Base-by-base conservation (phyloP, 768 basidiomycete genomes). In the Sistotremastrum niveocremeum region DNA sequence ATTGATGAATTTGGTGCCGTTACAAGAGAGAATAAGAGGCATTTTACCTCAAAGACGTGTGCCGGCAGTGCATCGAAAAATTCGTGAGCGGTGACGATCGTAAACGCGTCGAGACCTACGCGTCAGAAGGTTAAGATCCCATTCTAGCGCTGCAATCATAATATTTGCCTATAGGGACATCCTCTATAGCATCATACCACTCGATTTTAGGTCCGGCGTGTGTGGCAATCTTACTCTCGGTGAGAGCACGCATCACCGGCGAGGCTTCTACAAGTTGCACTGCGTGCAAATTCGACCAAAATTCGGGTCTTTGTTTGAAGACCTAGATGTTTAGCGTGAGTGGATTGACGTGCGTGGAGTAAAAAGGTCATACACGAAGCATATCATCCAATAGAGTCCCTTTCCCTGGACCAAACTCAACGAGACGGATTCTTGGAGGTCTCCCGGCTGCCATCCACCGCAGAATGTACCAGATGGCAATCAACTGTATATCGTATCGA, bases 41-140 rank as follows among this genome's bases (percentile, higher is more conserved):
- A 10, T 58, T 69, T 7, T 52, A 89, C 91, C 69, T 94, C 79
- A 35, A 98, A 65, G 35, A 91, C 67, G 60, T 95, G 87, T 41
- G 97, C 79, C 0, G 95, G 94, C 39, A 99, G 69, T 0, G 93
- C 93, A 59, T 98, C 95, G 51, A 99, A 98, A 64, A 98, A 94
- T 57, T 98, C 95, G 61, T 99, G 93, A 0, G 95, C 95, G 10
- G 97, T 65, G 28, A 95, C 60, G 68, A 95, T 78, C 0, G 90
- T 91, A 60, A 80, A 97, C 37, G 57, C 62, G 45, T 66, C 42
- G 41, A 54, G 59, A 44, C 44, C 43, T 42, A 61, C 58, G 7
- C 31, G 8, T 32, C 30, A 42, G 34, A 32, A 33, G 33, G 32
- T 35, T n/a, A 32, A 28, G 41, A 42, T 48, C 45, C 28, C 38